Evolutionary conservation across 2,329 filamentous ascomycete genomes (phyloP), one percentile per base, ranked within the genome.

Genomic region (Verticillium dahliae): DNA sequence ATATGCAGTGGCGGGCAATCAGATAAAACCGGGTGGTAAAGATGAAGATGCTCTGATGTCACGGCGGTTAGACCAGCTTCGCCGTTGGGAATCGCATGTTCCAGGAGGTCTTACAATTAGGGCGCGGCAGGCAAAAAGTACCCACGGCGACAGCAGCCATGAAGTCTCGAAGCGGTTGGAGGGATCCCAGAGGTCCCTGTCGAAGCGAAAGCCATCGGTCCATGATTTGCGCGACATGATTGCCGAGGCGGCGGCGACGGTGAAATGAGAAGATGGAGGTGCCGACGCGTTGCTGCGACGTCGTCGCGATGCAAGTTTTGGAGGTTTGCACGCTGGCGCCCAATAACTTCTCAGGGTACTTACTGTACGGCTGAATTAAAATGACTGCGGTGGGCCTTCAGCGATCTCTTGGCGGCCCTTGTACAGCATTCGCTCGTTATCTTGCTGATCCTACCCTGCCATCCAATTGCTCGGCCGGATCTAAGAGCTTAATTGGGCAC

Each of bases 91-190:
- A 39, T 4, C 37, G 13, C 10, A 4, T 27, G 27, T n/a, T n/a
- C 18, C 2, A n/a, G 60, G 31, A 54, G 27, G 31, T 81, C 79
- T 68, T 74, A 83, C 79, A 69, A 87, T 79, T 50, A 79, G 62
- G 57, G 82, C 82, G 64, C 88, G 86, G 58, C 83, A 71, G 59
- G 72, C 75, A 66, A 85, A 87, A 57, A 94, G 80, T 1, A 81
- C 68, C 68, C 81, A 81, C 0, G 91, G 89, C 31, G 85, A 75
- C n/a, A 96, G 74, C 9, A 93, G 74, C 90, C 91, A 96, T 14
- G 91, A 96, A 15, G 91, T 95, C 73, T 87, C 85, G 76, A 90
- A 92, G 62, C 88, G 85, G 73, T 89, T 82, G 52, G 83, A 78
- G 6, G 81, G 81, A 70, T 85, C 82, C 77, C 78, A 85, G 37